Evolutionary conservation across 148 eudicot species (phyloP), one percentile per base, ranked within the genome.

Genomic region (Polygonum maritimum): DNA sequence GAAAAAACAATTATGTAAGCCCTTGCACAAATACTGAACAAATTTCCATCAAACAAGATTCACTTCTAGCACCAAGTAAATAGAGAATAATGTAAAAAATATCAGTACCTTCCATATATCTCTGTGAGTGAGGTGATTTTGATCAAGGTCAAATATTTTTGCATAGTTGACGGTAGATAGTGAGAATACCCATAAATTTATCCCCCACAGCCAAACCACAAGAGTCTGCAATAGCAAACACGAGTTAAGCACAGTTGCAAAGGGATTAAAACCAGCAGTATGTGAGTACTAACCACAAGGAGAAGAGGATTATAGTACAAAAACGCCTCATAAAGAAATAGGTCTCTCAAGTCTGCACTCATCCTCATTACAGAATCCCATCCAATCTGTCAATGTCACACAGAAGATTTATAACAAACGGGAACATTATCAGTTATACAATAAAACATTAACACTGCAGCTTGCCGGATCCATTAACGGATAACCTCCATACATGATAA

Each of bases 321-420:
- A 85, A 96, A 96, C 12, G 94, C 99, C 92, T 96, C 99, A 18
- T 96, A 96, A 48, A 96, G 76, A 81, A 96, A 96, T 55, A 96
- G 89, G 79, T 96, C 98, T 78, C 98, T 85, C 82, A 88, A 74
- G 80, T 96, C 95, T 60, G 82, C 92, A 82, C 97, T 91, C 99
- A 96, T 96, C 79, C 92, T 88, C 99, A 96, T 96, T 36, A 96
- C 98, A 78, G 99, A 89, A 82, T 87, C 89, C 98, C 97, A 96
- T 83, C 97, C 94, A 80, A 92, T 89, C 99, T 92, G 88, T 72
- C 73, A 78, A 52, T 49, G 44, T 77, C 16, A 77, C 22, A 33
- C 69, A 69, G 41, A 18, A 48, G 41, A 21, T 22, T 70, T 54
- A 76, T 54, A 33, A 9, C 4, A 71, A 14, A 18, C 9, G 62